These are phyloP conservation scores for Microsporum canis DNA, from an alignment of 2,329 filamentous ascomycete species.

Conservation along the genomic window DNA sequence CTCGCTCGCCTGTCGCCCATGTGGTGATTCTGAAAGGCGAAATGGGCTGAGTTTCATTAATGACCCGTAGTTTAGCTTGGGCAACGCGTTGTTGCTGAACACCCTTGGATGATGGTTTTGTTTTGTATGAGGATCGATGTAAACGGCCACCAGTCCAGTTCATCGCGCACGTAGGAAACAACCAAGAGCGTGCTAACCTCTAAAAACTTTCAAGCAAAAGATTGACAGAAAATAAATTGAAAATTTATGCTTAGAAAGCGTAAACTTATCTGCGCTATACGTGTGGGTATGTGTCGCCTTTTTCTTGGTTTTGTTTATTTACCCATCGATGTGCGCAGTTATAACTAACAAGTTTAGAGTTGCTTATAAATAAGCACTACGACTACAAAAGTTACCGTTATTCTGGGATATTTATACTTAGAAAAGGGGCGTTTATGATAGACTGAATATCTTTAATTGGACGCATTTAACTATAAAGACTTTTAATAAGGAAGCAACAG, in stretches of 20 bases:
- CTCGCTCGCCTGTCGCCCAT: background rate
- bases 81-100: slow-evolving; percentile 27
- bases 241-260: background rate
- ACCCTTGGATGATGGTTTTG: slow-evolving; percentile 18
- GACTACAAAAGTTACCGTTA: too few species aligned
- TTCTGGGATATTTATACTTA: too few species aligned
- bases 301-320: background rate
- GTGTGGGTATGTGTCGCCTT: background rate
- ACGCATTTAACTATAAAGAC: too few species aligned
- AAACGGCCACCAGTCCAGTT: slow-evolving; percentile 37
- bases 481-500: too few species aligned
- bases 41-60: background rate
- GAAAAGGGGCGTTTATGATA: too few species aligned
- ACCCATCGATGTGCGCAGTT: too few species aligned
- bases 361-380: too few species aligned
- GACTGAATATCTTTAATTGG: too few species aligned
- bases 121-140: slow-evolving; percentile 29
- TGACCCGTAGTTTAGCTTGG: slow-evolving; percentile 16
- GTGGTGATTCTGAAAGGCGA: slow-evolving; percentile 3
- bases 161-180: slow-evolving; percentile 20
- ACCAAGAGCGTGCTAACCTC: background rate
- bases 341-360: too few species aligned
- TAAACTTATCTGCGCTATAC: background rate
- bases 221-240: background rate
- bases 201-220: background rate